Conservation (phyloP, 768 basidiomycete species). For the Agaricus blazei region DNA sequence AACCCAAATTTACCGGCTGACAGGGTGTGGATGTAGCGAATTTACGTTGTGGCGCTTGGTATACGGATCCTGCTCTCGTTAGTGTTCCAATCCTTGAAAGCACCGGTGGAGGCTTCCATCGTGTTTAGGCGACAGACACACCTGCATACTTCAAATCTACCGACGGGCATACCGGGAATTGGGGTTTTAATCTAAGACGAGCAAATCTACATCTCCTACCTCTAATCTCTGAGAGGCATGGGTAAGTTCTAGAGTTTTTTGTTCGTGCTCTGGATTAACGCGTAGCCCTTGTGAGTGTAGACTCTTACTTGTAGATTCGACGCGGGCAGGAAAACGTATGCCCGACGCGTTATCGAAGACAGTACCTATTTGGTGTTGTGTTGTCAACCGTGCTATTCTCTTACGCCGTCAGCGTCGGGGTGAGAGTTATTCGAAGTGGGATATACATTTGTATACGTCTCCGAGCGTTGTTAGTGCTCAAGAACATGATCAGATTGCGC, state of each 20-base stretch:
- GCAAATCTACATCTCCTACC: conserved; percentile 79
- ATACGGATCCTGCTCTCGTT: conserved; percentile 67
- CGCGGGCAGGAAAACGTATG: conserved; percentile 86
- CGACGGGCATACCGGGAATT: conserved; percentile 81
- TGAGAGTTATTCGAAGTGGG: conserved; percentile 35
- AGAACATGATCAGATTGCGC: conserved; percentile 79
- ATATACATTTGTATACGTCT: conserved; percentile 62
- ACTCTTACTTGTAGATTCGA: conserved; percentile 86
- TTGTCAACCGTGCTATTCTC: conserved; percentile 65
- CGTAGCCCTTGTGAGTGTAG: conserved; percentile 34
- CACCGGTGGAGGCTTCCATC: neutral
- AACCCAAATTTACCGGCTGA: neutral
- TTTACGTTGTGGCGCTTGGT: conserved; percentile 93
- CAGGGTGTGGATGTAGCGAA: conserved; percentile 52
- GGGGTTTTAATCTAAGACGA: conserved; percentile 80
- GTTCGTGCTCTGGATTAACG: neutral
- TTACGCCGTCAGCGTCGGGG: conserved; percentile 24
- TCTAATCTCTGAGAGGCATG: conserved; percentile 44
- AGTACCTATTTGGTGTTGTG: conserved; percentile 91
- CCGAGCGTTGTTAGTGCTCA: conserved; percentile 61
- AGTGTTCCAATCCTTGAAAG: conserved; percentile 14
- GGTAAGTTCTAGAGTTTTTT: conserved; percentile 39
- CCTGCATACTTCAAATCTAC: conserved; percentile 91
- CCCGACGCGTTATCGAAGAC: conserved; percentile 95
- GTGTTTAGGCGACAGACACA: conserved; percentile 24